Conservation (phyloP, 176 grass and related monocot species). For the Lolium multiflorum region DNA sequence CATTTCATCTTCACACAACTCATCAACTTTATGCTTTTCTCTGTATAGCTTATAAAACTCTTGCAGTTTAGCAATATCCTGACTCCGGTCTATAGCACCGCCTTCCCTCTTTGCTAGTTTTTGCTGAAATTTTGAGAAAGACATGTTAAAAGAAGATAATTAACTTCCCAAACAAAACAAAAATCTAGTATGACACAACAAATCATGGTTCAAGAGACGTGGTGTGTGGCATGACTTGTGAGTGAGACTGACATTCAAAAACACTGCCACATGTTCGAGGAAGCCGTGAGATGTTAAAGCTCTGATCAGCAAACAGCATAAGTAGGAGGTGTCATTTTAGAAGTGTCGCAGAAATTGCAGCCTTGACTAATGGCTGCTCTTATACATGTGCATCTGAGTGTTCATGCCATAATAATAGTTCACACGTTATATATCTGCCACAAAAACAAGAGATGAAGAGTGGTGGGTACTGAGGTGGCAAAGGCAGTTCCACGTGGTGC, state of each 20-base stretch:
- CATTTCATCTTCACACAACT: constrained; percentile 86
- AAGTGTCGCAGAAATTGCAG: background rate
- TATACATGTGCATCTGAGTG: background rate
- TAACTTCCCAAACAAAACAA: constrained; percentile 3
- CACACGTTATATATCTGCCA: background rate
- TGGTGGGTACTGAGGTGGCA: background rate
- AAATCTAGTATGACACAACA: background rate
- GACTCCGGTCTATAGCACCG: constrained; percentile 75
- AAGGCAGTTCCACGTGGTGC: background rate
- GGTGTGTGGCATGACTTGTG: background rate
- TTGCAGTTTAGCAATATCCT: constrained; percentile 79
- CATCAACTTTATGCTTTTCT: constrained; percentile 88
- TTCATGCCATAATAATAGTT: constrained; percentile 10
- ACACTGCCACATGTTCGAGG: background rate
- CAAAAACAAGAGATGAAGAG: background rate
- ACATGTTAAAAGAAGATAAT: constrained; percentile 20
- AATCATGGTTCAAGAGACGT: constrained; percentile 14
- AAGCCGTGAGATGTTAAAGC: background rate
- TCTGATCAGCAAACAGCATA: background rate
- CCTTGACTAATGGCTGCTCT: background rate
- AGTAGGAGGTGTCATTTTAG: background rate
- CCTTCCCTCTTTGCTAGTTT: constrained; percentile 80
- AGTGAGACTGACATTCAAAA: constrained; percentile 4
- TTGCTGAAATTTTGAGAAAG: constrained; percentile 69
- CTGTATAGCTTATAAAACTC: constrained; percentile 98